phyloP scores from a whole-genome alignment of 1,139 yeast genomes.

The Eremothecium sinecaudum region DNA sequence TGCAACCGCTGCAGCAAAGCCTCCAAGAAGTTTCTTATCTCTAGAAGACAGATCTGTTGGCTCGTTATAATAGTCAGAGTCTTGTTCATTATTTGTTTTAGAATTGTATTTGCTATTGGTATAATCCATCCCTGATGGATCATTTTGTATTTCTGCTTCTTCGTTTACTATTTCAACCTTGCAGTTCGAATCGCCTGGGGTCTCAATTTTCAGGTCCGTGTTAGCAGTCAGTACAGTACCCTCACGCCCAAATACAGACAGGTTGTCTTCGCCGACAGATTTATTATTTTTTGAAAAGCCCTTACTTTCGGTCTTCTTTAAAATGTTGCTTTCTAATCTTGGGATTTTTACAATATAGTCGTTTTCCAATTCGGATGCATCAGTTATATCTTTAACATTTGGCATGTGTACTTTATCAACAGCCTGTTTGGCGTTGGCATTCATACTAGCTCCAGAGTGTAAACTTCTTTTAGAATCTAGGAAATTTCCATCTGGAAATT shows the following conservation, averaged over 20 bases:
- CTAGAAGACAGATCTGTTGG: slow-evolving; percentile 7
- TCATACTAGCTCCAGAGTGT: neutral
- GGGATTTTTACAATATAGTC: slow-evolving; percentile 47
- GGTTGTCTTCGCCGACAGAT: neutral
- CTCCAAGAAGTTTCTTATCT: slow-evolving; percentile 14
- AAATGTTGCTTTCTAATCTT: slow-evolving; percentile 44
- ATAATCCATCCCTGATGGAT: no score
- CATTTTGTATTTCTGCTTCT: slow-evolving; percentile 6
- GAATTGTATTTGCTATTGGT: neutral
- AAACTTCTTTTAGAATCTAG: neutral
- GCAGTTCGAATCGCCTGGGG: slow-evolving; percentile 7
- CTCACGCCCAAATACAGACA: slow-evolving; percentile 2
- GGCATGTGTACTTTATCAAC: slow-evolving; percentile 12
- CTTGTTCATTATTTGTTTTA: neutral
- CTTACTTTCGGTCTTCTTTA: slow-evolving; percentile 38
- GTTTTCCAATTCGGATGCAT: slow-evolving; percentile 31
- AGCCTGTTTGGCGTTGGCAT: slow-evolving; percentile 1
- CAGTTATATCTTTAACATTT: slow-evolving; percentile 10
- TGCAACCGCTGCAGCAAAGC: slow-evolving; percentile 13
- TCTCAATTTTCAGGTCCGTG: slow-evolving; percentile 10
- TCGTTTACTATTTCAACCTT: slow-evolving; percentile 9
- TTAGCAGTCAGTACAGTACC: slow-evolving; percentile 11
- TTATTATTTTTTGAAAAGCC: neutral
- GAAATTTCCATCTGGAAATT: neutral
- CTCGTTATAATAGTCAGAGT: slow-evolving; percentile 5